Base-by-base conservation (phyloP, 2,329 filamentous ascomycete genomes). In the Nigrospora osmanthi region DNA sequence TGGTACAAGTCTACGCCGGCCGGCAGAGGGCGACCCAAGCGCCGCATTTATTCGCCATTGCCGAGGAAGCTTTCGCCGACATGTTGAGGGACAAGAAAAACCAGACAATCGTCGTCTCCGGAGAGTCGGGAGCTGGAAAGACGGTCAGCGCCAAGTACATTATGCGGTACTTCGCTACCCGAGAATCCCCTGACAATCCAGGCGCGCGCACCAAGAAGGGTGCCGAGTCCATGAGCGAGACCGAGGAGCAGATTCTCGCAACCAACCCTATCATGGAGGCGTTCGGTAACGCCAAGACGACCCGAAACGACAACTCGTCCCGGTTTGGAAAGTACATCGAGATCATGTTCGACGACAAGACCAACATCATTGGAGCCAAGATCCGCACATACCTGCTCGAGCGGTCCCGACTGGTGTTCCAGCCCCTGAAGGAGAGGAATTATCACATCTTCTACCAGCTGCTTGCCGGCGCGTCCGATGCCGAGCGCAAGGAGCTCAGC, bases 211-310 rank as follows among this genome's bases (percentile, higher is more conserved):
- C 76, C 44, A 93, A 88, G 67, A 78, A 78, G 60, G 87, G 88
- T 49, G 73, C 81, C 57, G 85, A 87, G 47, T 63, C 83, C 52
- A 97, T 97, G 84, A 97, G 90, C 65, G 88, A 96, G 72, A 98
- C 93, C 1, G 93, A 98, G 69, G 91, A 98, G 72, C 90, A 95
- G 65, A 98, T 98, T 61, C 72, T 98, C 54, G 93, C 93, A 30
- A 98, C 93, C 44, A 98, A 98, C 65, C 93, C 93, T 35, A 95
- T 98, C 64, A 98, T 98, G 93, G 93, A 98, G 79, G 91, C 93
- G 32, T 98, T 98, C 62, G 93, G 93, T 64, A 98, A 98, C 72
- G 93, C 93, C 44, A 98, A 98, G 72, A 98, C 93, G n/a, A 98
- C 93, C 11, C 80, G 93, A 64, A 98, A 98, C 71, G 93, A 98